phyloP scores from a whole-genome alignment of 148 eudicot genomes.

The Rhododendron molle region DNA sequence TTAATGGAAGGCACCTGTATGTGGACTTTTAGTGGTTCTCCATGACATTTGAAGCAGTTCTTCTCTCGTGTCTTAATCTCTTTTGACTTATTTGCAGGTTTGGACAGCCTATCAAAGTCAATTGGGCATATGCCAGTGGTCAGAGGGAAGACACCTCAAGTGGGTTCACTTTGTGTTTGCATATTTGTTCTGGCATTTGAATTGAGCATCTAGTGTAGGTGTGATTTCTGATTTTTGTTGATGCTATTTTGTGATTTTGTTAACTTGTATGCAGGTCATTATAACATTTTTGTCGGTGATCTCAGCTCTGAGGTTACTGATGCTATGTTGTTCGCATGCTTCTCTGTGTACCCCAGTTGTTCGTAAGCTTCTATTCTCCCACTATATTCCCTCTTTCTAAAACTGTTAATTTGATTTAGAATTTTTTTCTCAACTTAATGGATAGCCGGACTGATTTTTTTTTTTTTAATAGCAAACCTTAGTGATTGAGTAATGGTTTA shows the following conservation, averaged over 20 bases:
- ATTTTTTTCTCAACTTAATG: background rate
- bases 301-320: constrained; percentile 98
- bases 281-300: constrained; percentile 93
- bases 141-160: constrained; percentile 97
- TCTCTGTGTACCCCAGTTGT: constrained; percentile 86
- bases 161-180: constrained; percentile 27
- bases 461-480: background rate
- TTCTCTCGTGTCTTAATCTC: background rate
- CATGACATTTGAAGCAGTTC: background rate
- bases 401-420: background rate
- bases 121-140: constrained; percentile 95
- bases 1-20: constrained; percentile 96
- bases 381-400: background rate
- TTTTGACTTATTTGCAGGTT: constrained; percentile 43
- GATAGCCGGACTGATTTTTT: background rate
- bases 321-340: constrained; percentile 87
- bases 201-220: background rate
- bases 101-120: constrained; percentile 98
- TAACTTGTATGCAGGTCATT: constrained; percentile 53
- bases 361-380: constrained; percentile 62
- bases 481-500: background rate
- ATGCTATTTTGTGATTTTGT: background rate
- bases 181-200: background rate
- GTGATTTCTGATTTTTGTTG: background rate
- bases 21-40: constrained; percentile 22